Base-by-base conservation (phyloP, 2,329 filamentous ascomycete species). In the Cytospora mali region DNA sequence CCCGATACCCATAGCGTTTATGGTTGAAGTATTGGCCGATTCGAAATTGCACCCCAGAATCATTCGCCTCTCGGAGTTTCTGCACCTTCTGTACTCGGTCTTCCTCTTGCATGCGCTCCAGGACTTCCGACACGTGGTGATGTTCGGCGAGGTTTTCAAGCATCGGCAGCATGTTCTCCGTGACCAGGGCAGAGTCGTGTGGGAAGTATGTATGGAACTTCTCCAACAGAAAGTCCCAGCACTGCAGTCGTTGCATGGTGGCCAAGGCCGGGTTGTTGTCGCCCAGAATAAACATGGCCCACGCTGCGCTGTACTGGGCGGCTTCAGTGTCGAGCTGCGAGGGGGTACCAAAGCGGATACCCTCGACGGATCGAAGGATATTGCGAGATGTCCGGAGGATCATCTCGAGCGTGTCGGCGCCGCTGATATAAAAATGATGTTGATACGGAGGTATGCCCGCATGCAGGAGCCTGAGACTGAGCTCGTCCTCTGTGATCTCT, bases 1-100 rank as follows among this genome's bases (percentile, higher is more conserved):
- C 88, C 55, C 79, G 75, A 68, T 90, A 90, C 7, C 77, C 72
- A 69, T 89, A 90, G 9, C 84, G 79, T 62, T 77, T 81, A 71
- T 90, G 88, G 51, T 75, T 75, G 69, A 90, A 88, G 27, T 88
- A 74, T 56, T 86, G 82, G 1, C 88, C 88, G 29, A 88, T 76
- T 18, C 73, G 77, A 70, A 80, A 85, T 62, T 74, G 28, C 1
- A 68, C 46, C 1, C n/a, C 33, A 18, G 39, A 27, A 5, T 14
- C 48, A 1, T 35, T 4, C 21, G 31, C 33, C 4, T 21, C 27
- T 3, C 61, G 53, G 3, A 14, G 25, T 27, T 55, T 60, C 4
- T n/a, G 53, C 23, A 27, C 18, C 39, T 25, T 57, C 6, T 25
- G n/a, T 1, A 29, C 27, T 5, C 27, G 3, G 23, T 58, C 55